A percentile compares a stretch with the other conserved stretches of the same genome.
Conservation (phyloP, 345 rosid genomes). For the Pelargonium nanum region DNA sequence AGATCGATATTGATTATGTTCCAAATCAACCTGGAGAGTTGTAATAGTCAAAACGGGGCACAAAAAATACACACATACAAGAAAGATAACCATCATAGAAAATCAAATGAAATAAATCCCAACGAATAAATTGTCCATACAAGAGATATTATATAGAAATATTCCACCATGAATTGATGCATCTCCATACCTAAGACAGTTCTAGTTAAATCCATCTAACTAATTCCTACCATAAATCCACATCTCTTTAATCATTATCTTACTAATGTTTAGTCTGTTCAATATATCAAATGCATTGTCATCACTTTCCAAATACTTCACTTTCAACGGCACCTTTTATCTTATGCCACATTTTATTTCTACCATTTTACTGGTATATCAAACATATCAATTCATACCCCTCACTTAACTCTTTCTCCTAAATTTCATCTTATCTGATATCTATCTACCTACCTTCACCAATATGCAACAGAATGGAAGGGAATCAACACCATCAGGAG, state of each 20-base stretch:
- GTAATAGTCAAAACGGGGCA: background rate
- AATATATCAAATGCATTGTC: too few relatives aligned
- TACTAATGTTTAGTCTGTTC: background rate
- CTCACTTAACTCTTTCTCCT: background rate
- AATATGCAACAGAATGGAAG: background rate
- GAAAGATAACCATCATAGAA: background rate
- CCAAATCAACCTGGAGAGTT: conserved; percentile 69
- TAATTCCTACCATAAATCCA: background rate
- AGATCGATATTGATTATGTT: conserved; percentile 92
- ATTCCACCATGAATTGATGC: background rate
- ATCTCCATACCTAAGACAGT: background rate
- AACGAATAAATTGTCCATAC: background rate
- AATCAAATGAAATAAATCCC: background rate
- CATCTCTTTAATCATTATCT: background rate
- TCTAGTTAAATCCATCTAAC: background rate
- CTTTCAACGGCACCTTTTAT: background rate
- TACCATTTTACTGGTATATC: background rate
- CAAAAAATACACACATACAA: background rate
- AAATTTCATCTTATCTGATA: background rate
- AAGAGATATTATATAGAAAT: too few relatives aligned
- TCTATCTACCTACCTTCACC: background rate
- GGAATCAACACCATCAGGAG: background rate
- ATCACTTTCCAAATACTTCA: background rate
- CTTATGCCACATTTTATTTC: background rate
- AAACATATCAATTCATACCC: background rate